Conservation (phyloP, 805 yeast species). For the Torulaspora delbrueckii region DNA sequence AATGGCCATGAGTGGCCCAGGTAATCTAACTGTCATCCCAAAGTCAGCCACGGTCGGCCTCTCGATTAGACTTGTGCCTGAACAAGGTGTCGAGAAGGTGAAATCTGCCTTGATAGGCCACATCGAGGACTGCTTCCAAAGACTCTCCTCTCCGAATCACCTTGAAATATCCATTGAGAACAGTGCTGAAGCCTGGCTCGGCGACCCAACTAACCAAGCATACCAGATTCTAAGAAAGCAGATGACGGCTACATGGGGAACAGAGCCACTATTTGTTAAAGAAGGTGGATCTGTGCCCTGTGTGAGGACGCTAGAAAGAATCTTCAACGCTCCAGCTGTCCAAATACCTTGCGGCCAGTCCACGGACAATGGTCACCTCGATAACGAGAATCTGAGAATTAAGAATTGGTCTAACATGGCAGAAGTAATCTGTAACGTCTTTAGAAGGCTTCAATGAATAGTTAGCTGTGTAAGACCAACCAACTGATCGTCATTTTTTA, state of each 20-base stretch:
- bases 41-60: conserved; percentile 68
- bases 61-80: conserved; percentile 86
- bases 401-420: conserved; percentile 72
- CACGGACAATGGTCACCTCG: conserved; percentile 88
- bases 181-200: conserved; percentile 96
- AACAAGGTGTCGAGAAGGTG: conserved; percentile 62
- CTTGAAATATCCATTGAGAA: conserved; percentile 59
- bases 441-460: conserved; percentile 37
- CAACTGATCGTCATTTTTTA: background rate
- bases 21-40: conserved; percentile 85
- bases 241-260: conserved; percentile 65
- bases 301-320: conserved; percentile 75
- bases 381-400: conserved; percentile 78
- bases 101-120: conserved; percentile 46
- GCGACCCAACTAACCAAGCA: conserved; percentile 72
- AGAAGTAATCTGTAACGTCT: conserved; percentile 52
- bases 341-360: conserved; percentile 97
- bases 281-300: conserved; percentile 98
- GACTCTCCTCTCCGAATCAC: conserved; percentile 56
- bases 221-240: conserved; percentile 63
- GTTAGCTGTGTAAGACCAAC: background rate
- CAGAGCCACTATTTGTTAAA: conserved; percentile 77
- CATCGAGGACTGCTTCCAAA: conserved; percentile 45
- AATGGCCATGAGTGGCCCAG: conserved; percentile 83
- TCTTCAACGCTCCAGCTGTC: conserved; percentile 82